Evolutionary conservation across 2,329 filamentous ascomycete species (phyloP).

Genomic region (Neonectria magnoliae): DNA sequence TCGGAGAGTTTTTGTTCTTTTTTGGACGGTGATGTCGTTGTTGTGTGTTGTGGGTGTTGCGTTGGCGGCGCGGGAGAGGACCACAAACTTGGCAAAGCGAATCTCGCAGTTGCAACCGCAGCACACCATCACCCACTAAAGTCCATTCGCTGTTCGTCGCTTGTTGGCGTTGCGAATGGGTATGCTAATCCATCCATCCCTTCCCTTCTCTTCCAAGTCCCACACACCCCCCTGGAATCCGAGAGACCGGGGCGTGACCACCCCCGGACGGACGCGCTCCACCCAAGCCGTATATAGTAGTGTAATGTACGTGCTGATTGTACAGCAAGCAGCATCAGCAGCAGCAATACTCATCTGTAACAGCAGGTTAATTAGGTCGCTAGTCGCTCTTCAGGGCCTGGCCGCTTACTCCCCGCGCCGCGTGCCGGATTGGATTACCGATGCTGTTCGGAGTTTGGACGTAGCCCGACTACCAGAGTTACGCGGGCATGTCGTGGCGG

Average conservation of each 20-base stretch:
- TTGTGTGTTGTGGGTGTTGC: neutral
- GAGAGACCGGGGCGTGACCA: conserved; percentile 1
- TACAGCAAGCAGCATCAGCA: no score
- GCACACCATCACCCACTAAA: neutral
- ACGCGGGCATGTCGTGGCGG: neutral
- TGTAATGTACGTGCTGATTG: no score
- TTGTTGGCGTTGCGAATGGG: neutral
- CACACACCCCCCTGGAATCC: neutral
- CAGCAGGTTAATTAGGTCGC: neutral
- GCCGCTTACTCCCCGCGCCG: neutral
- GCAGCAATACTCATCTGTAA: no score
- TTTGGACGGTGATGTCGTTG: no score
- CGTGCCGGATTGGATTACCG: neutral
- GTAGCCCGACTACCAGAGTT: no score
- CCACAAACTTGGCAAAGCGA: no score
- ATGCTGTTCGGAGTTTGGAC: neutral
- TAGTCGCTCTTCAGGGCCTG: neutral
- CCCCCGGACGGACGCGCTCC: neutral
- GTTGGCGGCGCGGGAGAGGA: neutral
- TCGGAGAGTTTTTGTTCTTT: conserved; percentile 14
- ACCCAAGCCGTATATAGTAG: neutral
- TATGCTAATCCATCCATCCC: neutral
- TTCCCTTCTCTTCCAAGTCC: neutral
- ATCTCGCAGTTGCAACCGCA: neutral
- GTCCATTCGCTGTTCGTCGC: neutral